A percentile compares a stretch with the other conserved stretches of the same genome.
phyloP scores from a whole-genome alignment of 768 basidiomycete species.

The Lactarius vividus region DNA sequence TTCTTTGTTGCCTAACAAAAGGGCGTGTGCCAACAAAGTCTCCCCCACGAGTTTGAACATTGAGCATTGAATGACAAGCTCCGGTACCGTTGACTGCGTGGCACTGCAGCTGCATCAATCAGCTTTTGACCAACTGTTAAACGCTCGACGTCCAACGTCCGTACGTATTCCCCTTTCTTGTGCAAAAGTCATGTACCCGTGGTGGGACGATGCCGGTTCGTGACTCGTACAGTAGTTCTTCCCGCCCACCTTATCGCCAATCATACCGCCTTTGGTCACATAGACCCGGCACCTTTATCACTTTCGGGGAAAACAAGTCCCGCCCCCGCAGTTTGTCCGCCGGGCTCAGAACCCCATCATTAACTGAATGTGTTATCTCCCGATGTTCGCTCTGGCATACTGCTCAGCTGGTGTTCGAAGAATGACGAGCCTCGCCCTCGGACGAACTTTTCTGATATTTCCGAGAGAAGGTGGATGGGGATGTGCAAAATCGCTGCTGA shows the following conservation, averaged over 20 bases:
- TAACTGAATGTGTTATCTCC: background rate
- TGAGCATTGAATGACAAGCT: background rate
- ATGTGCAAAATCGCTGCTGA: background rate
- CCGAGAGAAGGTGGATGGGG: background rate
- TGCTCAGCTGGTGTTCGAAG: background rate
- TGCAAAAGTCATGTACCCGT: background rate
- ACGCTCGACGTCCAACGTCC: background rate
- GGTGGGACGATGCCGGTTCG: background rate
- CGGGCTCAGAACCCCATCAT: background rate
- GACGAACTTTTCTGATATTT: background rate
- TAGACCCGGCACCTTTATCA: background rate
- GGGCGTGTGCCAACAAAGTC: background rate
- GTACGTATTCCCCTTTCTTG: background rate
- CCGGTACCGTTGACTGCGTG: background rate
- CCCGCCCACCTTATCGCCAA: constrained; percentile 2
- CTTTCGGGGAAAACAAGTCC: background rate
- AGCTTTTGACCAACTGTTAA: background rate
- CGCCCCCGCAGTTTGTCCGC: background rate
- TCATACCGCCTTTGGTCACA: background rate
- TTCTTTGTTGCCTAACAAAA: background rate
- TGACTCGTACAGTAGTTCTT: background rate
- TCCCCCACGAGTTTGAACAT: background rate
- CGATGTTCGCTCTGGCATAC: background rate
- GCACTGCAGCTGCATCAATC: too few species aligned
- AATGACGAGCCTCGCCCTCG: background rate